phyloP scores from a whole-genome alignment of 495 filamentous ascomycete genomes.

The Rhypophila decipiens region DNA sequence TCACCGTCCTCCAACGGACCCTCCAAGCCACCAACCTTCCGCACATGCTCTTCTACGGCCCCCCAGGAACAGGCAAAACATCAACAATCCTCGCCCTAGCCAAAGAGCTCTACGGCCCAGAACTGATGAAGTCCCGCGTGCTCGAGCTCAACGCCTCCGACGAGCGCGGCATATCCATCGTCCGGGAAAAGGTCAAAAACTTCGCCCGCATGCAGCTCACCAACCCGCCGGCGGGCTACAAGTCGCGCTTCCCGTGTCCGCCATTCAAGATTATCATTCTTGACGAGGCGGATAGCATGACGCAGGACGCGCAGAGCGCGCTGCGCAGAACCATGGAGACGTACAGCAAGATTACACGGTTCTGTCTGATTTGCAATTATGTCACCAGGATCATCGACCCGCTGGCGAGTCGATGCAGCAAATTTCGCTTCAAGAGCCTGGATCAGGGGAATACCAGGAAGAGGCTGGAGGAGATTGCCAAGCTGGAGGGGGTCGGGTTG shows the following conservation, averaged over 20 bases:
- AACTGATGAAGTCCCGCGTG: slow-evolving; percentile 87
- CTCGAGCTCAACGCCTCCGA: slow-evolving; percentile 98
- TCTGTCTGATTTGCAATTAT: slow-evolving; percentile 98
- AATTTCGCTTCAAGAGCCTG: slow-evolving; percentile 96
- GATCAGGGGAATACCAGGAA: slow-evolving; percentile 73
- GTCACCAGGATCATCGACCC: slow-evolving; percentile 98
- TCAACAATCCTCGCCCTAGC: slow-evolving; percentile 92
- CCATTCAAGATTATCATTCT: slow-evolving; percentile 98
- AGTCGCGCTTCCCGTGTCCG: slow-evolving; percentile 79
- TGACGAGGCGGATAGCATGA: slow-evolving; percentile 98
- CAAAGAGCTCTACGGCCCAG: slow-evolving; percentile 94
- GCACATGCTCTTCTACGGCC: slow-evolving; percentile 99
- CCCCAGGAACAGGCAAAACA: slow-evolving; percentile 97
- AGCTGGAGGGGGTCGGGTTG: slow-evolving; percentile 63
- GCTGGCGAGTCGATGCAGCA: slow-evolving; percentile 83
- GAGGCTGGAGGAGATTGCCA: slow-evolving; percentile 73
- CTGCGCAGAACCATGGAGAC: slow-evolving; percentile 95
- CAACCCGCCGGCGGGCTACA: slow-evolving; percentile 63
- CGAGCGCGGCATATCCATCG: slow-evolving; percentile 94
- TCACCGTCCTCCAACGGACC: slow-evolving; percentile 83
- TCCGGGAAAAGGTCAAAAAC: slow-evolving; percentile 97
- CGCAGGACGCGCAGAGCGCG: slow-evolving; percentile 92
- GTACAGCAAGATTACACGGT: slow-evolving; percentile 91
- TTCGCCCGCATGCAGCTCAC: slow-evolving; percentile 93
- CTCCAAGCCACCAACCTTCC: slow-evolving; percentile 94